Evolutionary conservation across 768 basidiomycete genomes (phyloP), one percentile per base, ranked within the genome.

Genomic region (Leccinellum albellum): DNA sequence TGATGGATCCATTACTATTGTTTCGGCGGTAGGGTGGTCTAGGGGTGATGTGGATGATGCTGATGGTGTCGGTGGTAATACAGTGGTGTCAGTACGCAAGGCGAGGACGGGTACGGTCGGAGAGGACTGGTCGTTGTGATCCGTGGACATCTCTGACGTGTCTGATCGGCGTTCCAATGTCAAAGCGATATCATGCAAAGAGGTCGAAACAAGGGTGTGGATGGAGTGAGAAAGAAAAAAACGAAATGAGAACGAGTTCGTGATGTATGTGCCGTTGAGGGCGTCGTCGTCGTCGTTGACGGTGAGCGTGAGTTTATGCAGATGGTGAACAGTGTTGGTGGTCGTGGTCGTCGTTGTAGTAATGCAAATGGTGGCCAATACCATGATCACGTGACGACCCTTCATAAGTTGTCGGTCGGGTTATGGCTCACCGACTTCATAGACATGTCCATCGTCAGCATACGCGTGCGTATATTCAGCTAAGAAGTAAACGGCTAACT

Each of bases 361-460:
- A 3, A 17, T 13, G 35, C 7, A 52, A 63, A 58, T 64, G 0
- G 32, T 46, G 37, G n/a, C n/a, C n/a, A n/a, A n/a, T 45, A 51
- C 4, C 1, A 0, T 24, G 2, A 8, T 23, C 61, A 62, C 53
- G 62, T 58, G 57, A 58, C 29, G 9, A 28, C n/a, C 14, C 26
- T 17, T 29, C 17, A 15, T 17, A 15, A n/a, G n/a, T n/a, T n/a
- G n/a, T n/a, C n/a, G n/a, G n/a, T n/a, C n/a, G n/a, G n/a, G n/a
- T n/a, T n/a, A n/a, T n/a, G n/a, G n/a, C n/a, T n/a, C n/a, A n/a
- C n/a, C n/a, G n/a, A n/a, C n/a, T n/a, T n/a, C n/a, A n/a, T n/a
- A n/a, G n/a, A n/a, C n/a, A 87, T 87, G 86, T 86, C 87, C 46
- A 82, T 85, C 63, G 85, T 88, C 55, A 84, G 85, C 9, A 88